phyloP scores from a whole-genome alignment of 345 rosid genomes.

The Eucalyptus curtisii region DNA sequence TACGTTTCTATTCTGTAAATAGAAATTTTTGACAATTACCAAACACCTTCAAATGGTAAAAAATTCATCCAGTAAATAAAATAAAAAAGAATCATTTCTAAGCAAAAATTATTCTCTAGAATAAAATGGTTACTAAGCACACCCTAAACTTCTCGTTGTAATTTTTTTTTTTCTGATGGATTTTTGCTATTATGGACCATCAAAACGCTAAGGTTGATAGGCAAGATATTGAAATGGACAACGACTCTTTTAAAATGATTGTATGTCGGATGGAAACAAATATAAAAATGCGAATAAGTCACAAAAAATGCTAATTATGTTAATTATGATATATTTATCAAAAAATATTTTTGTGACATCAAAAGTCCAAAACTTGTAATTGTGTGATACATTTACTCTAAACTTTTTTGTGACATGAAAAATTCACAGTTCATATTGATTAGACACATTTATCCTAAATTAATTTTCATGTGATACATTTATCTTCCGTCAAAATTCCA shows the following conservation, averaged over 20 bases:
- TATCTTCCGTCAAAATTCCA: too few relatives aligned
- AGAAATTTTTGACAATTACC: too few relatives aligned
- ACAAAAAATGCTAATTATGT: background rate
- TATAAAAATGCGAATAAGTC: background rate
- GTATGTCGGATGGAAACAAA: background rate
- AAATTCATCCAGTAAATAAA: too few relatives aligned
- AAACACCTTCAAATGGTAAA: too few relatives aligned
- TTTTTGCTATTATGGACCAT: background rate
- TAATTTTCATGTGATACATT: too few relatives aligned
- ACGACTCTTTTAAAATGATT: background rate
- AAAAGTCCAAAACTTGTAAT: too few relatives aligned
- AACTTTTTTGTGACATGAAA: too few relatives aligned
- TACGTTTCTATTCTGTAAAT: accelerated
- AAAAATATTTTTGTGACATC: too few relatives aligned
- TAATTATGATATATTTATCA: background rate
- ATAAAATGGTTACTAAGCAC: accelerated
- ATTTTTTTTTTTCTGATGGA: accelerated
- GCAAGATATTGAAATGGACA: background rate
- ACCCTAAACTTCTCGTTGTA: background rate
- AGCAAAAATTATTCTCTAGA: accelerated
- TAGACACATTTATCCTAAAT: too few relatives aligned
- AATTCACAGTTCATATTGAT: too few relatives aligned
- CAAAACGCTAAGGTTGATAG: background rate
- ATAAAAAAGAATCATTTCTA: too few relatives aligned
- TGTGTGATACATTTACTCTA: too few relatives aligned